Conservation (phyloP, 1,139 yeast genomes). For the Saccharomyces hybrid region DNA sequence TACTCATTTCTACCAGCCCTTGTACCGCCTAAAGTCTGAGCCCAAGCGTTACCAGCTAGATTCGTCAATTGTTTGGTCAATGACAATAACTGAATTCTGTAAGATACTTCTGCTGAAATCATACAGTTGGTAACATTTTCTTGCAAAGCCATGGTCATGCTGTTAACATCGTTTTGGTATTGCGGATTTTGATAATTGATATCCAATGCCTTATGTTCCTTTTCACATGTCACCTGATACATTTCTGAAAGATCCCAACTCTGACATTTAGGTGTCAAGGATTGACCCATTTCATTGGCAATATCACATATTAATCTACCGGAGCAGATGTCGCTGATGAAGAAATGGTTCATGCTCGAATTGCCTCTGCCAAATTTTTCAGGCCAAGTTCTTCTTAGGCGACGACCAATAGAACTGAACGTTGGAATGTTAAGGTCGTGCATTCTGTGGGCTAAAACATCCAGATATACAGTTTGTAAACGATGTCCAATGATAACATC, state of each 20-base stretch:
- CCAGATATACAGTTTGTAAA: constrained; percentile 70
- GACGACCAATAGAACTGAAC: constrained; percentile 83
- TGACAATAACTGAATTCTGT: constrained; percentile 77
- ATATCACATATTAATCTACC: constrained; percentile 91
- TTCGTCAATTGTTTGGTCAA: constrained; percentile 87
- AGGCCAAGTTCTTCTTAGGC: constrained; percentile 71
- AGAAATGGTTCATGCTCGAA: constrained; percentile 38
- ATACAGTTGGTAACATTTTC: constrained; percentile 65
- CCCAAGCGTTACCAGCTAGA: constrained; percentile 97
- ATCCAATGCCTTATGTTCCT: constrained; percentile 56
- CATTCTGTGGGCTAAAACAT: constrained; percentile 77
- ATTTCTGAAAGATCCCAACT: constrained; percentile 95
- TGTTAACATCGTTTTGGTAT: constrained; percentile 60
- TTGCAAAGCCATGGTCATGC: constrained; percentile 59
- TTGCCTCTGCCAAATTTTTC: constrained; percentile 54
- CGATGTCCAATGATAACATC: constrained; percentile 88
- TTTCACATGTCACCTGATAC: constrained; percentile 68
- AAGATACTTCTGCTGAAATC: constrained; percentile 70
- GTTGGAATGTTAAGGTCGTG: constrained; percentile 61
- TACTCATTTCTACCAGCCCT: constrained; percentile 95
- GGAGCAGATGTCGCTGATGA: constrained; percentile 61
- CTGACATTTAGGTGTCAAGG: constrained; percentile 84
- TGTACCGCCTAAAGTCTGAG: constrained; percentile 89
- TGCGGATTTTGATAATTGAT: constrained; percentile 63
- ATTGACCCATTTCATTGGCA: constrained; percentile 92